phyloP scores from a whole-genome alignment of 208 protist genomes.

The Jaenimonas drosophilae region DNA sequence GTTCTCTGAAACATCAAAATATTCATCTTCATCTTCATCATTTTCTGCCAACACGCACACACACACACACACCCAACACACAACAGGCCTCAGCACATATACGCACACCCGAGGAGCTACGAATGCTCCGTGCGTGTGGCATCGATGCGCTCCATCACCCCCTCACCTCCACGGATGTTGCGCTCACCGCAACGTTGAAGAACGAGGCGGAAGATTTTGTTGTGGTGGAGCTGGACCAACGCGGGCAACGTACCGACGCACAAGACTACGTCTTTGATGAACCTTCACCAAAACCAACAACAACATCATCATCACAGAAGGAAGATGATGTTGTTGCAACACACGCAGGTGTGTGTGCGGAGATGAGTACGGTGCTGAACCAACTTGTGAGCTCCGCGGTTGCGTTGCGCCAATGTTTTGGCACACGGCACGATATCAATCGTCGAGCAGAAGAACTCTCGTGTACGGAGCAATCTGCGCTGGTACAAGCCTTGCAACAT shows the following conservation, averaged over 20 bases:
- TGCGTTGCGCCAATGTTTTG: too few relatives aligned
- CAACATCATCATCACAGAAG: too few relatives aligned
- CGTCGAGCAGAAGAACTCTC: too few relatives aligned
- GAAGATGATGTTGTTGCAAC: too few relatives aligned
- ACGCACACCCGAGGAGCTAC: neutral
- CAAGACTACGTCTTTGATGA: constrained; percentile 8
- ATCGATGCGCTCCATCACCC: constrained; percentile 9
- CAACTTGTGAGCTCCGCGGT: too few relatives aligned
- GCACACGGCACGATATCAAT: too few relatives aligned
- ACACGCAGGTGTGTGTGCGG: too few relatives aligned
- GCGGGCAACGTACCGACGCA: constrained; percentile 36
- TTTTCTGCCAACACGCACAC: neutral
- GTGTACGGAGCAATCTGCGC: too few relatives aligned
- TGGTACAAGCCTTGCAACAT: too few relatives aligned
- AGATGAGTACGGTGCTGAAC: too few relatives aligned
- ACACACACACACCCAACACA: neutral
- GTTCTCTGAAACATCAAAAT: neutral
- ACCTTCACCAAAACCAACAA: too few relatives aligned
- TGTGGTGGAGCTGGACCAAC: constrained; percentile 62
- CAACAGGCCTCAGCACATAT: neutral
- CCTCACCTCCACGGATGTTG: neutral
- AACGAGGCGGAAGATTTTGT: constrained; percentile 49
- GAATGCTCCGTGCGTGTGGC: constrained; percentile 65
- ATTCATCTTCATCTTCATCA: constrained; percentile 2
- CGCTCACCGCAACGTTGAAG: constrained; percentile 34